Conservation (phyloP, 331 rosid species). For the Telfairia occidentalis region DNA sequence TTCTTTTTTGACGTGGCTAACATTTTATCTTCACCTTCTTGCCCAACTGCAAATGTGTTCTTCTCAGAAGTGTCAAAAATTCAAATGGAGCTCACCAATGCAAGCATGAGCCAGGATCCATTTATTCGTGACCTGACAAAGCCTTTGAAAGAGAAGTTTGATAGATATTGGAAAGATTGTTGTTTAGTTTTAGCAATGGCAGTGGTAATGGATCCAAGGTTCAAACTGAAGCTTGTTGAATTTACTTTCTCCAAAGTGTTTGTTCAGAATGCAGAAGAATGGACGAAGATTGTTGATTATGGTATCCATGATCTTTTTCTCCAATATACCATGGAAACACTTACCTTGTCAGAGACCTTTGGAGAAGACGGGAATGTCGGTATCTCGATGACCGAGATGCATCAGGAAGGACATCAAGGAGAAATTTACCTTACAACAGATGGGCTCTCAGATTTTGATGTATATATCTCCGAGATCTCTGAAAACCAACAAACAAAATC, state of each 20-base stretch:
- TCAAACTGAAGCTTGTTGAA: conserved; percentile 72
- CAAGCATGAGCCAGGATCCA: conserved; percentile 56
- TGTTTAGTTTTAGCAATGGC: conserved; percentile 71
- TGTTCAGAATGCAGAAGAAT: conserved; percentile 55
- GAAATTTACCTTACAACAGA: conserved; percentile 35
- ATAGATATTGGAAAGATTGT: conserved; percentile 72
- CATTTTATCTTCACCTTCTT: conserved; percentile 32
- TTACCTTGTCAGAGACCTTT: conserved; percentile 31
- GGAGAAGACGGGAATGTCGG: conserved; percentile 38
- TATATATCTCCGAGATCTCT: conserved; percentile 50
- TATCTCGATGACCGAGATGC: conserved; percentile 34
- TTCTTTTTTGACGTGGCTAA: conserved; percentile 56
- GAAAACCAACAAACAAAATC: conserved; percentile 48
- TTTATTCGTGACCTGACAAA: conserved; percentile 44
- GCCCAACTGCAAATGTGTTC: conserved; percentile 65
- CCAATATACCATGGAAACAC: conserved; percentile 47
- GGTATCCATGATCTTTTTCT: conserved; percentile 67
- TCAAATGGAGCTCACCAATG: conserved; percentile 50
- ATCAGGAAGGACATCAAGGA: conserved; percentile 40
- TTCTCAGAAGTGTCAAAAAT: conserved; percentile 58
- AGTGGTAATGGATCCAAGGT: conserved; percentile 78
- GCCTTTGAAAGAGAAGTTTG: conserved; percentile 61
- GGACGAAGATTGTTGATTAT: conserved; percentile 57
- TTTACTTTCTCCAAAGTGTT: conserved; percentile 46
- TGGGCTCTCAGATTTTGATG: conserved; percentile 58